Evolutionary conservation across 441 rosid species (phyloP).

Genomic region (Manihot esculenta): DNA sequence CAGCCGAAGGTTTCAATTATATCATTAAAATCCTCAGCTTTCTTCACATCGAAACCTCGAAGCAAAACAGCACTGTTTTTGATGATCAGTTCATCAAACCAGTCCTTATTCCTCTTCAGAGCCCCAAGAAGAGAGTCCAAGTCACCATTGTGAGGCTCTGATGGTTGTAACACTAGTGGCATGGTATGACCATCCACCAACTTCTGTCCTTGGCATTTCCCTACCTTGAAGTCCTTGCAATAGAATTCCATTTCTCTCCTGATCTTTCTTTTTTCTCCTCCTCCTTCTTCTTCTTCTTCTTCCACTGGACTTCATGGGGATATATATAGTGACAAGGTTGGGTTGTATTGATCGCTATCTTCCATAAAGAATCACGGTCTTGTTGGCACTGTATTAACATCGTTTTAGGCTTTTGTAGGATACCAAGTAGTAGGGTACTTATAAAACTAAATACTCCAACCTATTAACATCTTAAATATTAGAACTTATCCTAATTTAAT

Average conservation of each 20-base stretch:
- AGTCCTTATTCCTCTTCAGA: constrained; percentile 43
- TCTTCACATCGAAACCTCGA: constrained; percentile 51
- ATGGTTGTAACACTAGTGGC: constrained; percentile 52
- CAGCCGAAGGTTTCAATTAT: constrained; percentile 53
- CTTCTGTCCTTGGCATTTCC: constrained; percentile 60
- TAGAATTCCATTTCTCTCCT: constrained; percentile 27
- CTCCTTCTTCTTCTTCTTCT: neutral
- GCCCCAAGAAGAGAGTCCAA: constrained; percentile 36
- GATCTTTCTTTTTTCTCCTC: too few relatives aligned
- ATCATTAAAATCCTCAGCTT: constrained; percentile 53
- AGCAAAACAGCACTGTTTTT: constrained; percentile 64
- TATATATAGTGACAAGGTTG: neutral
- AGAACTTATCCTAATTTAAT: too few relatives aligned
- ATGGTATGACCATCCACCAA: constrained; percentile 58
- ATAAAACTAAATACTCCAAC: too few relatives aligned
- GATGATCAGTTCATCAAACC: constrained; percentile 59
- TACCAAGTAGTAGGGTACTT: too few relatives aligned
- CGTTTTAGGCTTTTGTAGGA: too few relatives aligned
- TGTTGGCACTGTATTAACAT: too few relatives aligned
- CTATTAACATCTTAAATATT: too few relatives aligned
- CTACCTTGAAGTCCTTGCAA: constrained; percentile 50
- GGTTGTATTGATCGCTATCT: neutral
- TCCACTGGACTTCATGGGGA: neutral
- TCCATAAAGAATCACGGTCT: neutral
- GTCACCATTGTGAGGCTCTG: constrained; percentile 22